Base-by-base conservation (phyloP, 2,329 filamentous ascomycete genomes). In the Aureobasidium sp. region DNA sequence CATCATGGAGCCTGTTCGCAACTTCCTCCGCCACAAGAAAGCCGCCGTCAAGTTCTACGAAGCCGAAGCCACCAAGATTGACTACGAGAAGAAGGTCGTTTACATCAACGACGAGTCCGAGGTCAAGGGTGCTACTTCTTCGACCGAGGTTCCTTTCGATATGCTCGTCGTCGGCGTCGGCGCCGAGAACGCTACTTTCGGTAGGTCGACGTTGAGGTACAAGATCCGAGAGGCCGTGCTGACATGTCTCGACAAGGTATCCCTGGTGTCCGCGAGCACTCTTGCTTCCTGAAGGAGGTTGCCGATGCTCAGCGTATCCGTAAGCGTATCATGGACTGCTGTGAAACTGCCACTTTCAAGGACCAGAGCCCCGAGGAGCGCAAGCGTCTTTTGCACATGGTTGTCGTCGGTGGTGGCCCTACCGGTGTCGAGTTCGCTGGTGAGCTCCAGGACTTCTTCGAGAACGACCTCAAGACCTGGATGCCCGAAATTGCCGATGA, bases 261-360 rank as follows among this genome's bases (percentile, higher is more conserved):
- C 70, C 91, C 90, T 60, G 94, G 94, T 74, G 94, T 99, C 60
- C 86, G 85, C 67, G 94, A 99, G 77, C 79, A 99, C 81, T 93
- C 90, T 68, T 96, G 92, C 79, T 99, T 99, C 84, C 78, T 99
- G 73, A 99, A 99, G 83, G 95, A 99, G 79, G 96, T 99, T 71
- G 85, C 83, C 66, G 95, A 99, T 74, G 94, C 94, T 61, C 94
- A 99, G 78, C 84, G 85, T 71, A 99, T 99, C 73, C 90, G 94
- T 72, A 96, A 93, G 82, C 91, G 90, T 77, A 96, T 99, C 77
- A 99, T 99, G 94, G 94, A 99, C 79, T 99, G 94, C 74, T 92
- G 96, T 68, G 94, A 99, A 79, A 96, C 93, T 37, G 94, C 94
- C 57, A 93, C 90, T 64, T 96, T 99, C 87, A 97, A 97, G 84